Evolutionary conservation across 805 yeast species (phyloP), one percentile per base, ranked within the genome.

Genomic region (Candida sithepensis): DNA sequence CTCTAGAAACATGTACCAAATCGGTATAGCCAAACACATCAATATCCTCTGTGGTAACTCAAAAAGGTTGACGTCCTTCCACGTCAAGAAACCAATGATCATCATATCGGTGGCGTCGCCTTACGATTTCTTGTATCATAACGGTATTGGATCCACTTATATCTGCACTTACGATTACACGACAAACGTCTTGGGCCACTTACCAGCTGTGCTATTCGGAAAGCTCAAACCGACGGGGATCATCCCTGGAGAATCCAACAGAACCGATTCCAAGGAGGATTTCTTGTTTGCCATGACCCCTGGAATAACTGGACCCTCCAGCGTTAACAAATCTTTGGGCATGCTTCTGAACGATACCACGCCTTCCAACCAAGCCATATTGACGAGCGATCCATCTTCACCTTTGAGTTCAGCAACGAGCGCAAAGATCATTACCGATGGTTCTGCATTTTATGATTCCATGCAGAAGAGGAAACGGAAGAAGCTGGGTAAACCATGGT

Each of bases 91-190:
- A 54, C 85, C 84, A 4, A 65, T 81, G 56, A 69, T 81, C 12
- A 72, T 79, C 3, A 71, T 80, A n/a, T 82, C 85, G 3, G 81
- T 83, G 0, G 75, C 80, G 48, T 75, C 82, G 4, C 86, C 87
- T 1, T 80, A 78, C 54, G 86, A 82, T 55, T 76, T 81, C 56
- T 75, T 77, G 42, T 75, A 78, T 47, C 79, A 78, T 47, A 73
- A 74, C 42, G 71, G 72, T 39, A 74, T 80, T 26, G 82, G 81
- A 1, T 73, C 80, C 42, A 73, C 81, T 1, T 81, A 81, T 57
- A 61, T 81, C 41, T 81, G 85, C 56, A 75, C 82, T 44, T 81
- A 77, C 57, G 86, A 81, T 61, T 81, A 79, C 58, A 79, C 85
- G 1, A 63, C 68, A 18, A 73, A 72, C 53, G 82, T 76, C 2